Conservation (phyloP, 345 rosid genomes). For the Hevea brasiliensis region DNA sequence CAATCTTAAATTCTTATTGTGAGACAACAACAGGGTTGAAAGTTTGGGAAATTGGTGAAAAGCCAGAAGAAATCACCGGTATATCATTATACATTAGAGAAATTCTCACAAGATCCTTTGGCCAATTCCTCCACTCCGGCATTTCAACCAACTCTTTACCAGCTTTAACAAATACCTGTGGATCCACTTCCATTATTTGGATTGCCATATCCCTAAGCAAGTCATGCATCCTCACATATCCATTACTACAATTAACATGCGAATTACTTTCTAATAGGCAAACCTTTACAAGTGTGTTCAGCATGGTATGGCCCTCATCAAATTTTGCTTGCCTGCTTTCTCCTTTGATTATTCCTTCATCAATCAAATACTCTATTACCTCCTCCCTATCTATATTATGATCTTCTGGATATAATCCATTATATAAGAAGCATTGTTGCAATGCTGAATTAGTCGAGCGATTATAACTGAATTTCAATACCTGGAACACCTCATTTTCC, state of each 20-base stretch:
- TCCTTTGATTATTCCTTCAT: constrained; percentile 25
- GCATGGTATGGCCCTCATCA: constrained; percentile 17
- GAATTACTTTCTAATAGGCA: constrained; percentile 21
- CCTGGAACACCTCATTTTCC: not conserved
- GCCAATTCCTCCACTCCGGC: constrained; percentile 23
- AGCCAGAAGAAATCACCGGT: not conserved
- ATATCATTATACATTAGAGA: constrained; percentile 6
- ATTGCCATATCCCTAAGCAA: constrained; percentile 27
- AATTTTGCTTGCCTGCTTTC: constrained; percentile 7
- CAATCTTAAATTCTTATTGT: fast-evolving
- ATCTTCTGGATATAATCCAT: constrained; percentile 27
- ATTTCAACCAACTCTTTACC: constrained; percentile 8
- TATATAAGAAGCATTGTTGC: constrained; percentile 24
- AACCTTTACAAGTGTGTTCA: constrained; percentile 13
- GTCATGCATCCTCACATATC: constrained; percentile 29
- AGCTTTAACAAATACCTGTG: constrained; percentile 21
- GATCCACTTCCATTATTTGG: constrained; percentile 5
- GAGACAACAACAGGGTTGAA: not conserved
- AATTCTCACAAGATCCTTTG: constrained; percentile 12
- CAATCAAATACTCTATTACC: constrained; percentile 20
- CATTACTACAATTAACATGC: not conserved
- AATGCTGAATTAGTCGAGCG: constrained; percentile 9
- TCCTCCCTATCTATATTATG: not conserved
- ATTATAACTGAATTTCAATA: constrained; percentile 17
- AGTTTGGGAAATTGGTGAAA: constrained; percentile 19